Percentiles rank a stretch among this genome's conserved stretches.
Conservation (phyloP, 352 stramenopile genomes). For the Thraustochytrium sp. region DNA sequence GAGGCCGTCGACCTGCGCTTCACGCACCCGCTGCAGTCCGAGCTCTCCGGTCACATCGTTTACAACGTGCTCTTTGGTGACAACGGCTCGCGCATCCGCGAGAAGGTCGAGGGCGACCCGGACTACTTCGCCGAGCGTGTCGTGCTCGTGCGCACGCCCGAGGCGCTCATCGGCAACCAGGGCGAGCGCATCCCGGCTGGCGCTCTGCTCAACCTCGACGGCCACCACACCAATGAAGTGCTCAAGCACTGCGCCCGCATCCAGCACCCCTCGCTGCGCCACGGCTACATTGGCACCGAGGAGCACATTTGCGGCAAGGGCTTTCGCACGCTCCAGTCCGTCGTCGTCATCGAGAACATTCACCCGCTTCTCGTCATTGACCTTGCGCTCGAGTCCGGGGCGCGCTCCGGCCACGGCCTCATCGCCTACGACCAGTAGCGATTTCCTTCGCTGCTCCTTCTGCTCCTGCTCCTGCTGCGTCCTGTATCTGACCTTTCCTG, state of each 20-base stretch:
- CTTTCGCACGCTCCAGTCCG: slow-evolving; percentile 4
- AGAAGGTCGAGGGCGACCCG: neutral
- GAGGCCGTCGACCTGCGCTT: slow-evolving; percentile 26
- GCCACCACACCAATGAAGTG: slow-evolving; percentile 37
- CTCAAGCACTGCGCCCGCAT: slow-evolving; percentile 36
- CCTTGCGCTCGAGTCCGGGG: neutral
- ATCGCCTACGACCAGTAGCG: slow-evolving; percentile 21
- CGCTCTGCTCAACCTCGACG: slow-evolving; percentile 25
- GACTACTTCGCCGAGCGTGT: slow-evolving; percentile 27
- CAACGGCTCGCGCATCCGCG: neutral
- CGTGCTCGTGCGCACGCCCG: slow-evolving; percentile 23
- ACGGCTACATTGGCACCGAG: slow-evolving; percentile 1
- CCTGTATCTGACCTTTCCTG: too few relatives aligned
- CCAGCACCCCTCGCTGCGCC: neutral
- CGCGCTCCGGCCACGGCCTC: slow-evolving; percentile 7
- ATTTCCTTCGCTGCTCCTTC: too few relatives aligned
- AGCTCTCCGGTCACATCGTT: slow-evolving; percentile 27
- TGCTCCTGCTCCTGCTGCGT: too few relatives aligned
- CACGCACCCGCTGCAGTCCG: slow-evolving; percentile 20
- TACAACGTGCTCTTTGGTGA: slow-evolving; percentile 31
- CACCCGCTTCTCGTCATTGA: slow-evolving; percentile 8
- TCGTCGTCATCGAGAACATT: slow-evolving; percentile 17
- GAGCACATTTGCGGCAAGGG: slow-evolving; percentile 34
- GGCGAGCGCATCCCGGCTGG: slow-evolving; percentile 3
- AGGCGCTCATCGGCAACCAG: neutral